phyloP scores from a whole-genome alignment of 768 basidiomycete genomes.

The Mycena rebaudengoi region DNA sequence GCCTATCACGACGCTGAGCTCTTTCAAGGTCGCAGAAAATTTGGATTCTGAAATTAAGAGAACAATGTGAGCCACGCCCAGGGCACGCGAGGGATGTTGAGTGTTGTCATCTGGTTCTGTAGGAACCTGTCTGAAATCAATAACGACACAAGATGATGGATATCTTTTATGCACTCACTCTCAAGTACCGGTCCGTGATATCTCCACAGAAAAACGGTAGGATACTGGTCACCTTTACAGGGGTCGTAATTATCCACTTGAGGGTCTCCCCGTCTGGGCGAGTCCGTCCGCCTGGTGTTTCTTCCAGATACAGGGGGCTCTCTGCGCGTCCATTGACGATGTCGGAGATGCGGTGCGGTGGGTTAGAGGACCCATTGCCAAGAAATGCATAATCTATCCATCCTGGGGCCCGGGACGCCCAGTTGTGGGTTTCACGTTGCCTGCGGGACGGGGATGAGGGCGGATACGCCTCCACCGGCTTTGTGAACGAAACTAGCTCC shows the following conservation, averaged over 20 bases:
- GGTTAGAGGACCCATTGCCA: slow-evolving; percentile 53
- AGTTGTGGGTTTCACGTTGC: slow-evolving; percentile 55
- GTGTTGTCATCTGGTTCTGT: slow-evolving; percentile 53
- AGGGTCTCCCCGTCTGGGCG: slow-evolving; percentile 63
- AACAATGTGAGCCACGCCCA: slow-evolving; percentile 58
- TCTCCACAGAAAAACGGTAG: slow-evolving; percentile 83
- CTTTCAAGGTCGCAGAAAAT: slow-evolving; percentile 41
- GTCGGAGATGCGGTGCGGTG: slow-evolving; percentile 48
- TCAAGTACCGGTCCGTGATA: slow-evolving; percentile 63
- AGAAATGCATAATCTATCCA: slow-evolving; percentile 78
- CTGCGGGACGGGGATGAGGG: slow-evolving; percentile 53
- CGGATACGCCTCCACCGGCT: slow-evolving; percentile 62
- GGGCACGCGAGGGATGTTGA: slow-evolving; percentile 58
- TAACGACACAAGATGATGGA: not conserved
- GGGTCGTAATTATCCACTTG: slow-evolving; percentile 64
- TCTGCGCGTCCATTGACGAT: slow-evolving; percentile 65
- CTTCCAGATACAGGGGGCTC: slow-evolving; percentile 51
- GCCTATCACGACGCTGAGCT: slow-evolving; percentile 61
- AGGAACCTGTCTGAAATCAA: slow-evolving; percentile 52
- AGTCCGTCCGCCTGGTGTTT: slow-evolving; percentile 62
- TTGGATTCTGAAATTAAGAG: slow-evolving; percentile 44
- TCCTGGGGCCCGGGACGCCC: slow-evolving; percentile 63
- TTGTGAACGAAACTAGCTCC: slow-evolving; percentile 74
- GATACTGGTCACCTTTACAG: slow-evolving; percentile 40
- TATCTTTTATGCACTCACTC: slow-evolving; percentile 61